These are phyloP conservation scores for Sarocladium brachiariae DNA, from an alignment of 2,329 filamentous ascomycete genomes.

Conservation along the genomic window DNA sequence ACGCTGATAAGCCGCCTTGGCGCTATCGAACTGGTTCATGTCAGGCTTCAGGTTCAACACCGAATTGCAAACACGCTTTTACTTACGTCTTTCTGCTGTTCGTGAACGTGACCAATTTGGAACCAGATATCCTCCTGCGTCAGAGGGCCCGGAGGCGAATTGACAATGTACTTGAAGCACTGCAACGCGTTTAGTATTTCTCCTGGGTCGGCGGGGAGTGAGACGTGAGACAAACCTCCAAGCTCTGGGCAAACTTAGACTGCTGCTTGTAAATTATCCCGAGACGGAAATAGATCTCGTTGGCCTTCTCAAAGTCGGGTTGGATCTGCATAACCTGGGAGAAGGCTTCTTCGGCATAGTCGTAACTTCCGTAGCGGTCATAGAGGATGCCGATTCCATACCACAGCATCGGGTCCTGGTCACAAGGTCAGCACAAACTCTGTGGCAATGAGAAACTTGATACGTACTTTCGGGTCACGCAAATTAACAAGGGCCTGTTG, in stretches of 20 bases:
- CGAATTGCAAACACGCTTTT: neutral
- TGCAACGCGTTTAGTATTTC: slow-evolving; percentile 29
- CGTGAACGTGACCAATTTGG: slow-evolving; percentile 97
- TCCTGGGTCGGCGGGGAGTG: no score
- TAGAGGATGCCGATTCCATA: slow-evolving; percentile 98
- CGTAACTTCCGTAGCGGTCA: slow-evolving; percentile 89
- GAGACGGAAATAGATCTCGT: slow-evolving; percentile 96
- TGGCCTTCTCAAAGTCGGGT: slow-evolving; percentile 95
- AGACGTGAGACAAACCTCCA: slow-evolving; percentile 62
- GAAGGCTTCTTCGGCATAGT: slow-evolving; percentile 96
- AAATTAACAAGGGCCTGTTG: slow-evolving; percentile 92
- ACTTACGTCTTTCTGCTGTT: slow-evolving; percentile 96
- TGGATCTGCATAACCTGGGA: slow-evolving; percentile 99
- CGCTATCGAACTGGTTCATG: slow-evolving; percentile 71
- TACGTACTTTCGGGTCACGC: slow-evolving; percentile 76
- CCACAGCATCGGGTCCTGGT: slow-evolving; percentile 90
- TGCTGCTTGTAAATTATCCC: slow-evolving; percentile 99
- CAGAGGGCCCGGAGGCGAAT: slow-evolving; percentile 81
- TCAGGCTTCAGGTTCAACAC: slow-evolving; percentile 23
- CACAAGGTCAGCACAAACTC: slow-evolving; percentile 11
- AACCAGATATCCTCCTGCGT: slow-evolving; percentile 99
- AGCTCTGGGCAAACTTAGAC: slow-evolving; percentile 83
- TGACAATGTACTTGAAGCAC: slow-evolving; percentile 98
- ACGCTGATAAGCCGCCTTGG: slow-evolving; percentile 85
- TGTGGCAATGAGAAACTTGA: neutral